These are phyloP conservation scores for Monilinia polystroma DNA, from an alignment of 2,329 filamentous ascomycete species.

Conservation along the genomic window DNA sequence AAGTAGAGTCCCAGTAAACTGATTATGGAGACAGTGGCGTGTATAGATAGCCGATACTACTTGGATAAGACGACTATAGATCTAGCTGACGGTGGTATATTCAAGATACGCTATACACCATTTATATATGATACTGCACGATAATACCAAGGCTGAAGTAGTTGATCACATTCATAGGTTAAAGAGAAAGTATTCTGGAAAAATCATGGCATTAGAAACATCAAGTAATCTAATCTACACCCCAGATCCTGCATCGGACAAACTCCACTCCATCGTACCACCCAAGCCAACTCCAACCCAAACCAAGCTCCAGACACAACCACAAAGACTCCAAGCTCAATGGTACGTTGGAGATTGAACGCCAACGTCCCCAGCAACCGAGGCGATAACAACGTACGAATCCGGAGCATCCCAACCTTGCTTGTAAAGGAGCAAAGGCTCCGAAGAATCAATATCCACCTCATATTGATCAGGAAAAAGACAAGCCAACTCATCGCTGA, in stretches of 20 bases:
- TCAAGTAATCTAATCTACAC: neutral
- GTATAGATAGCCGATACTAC: neutral
- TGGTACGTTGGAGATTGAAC: neutral
- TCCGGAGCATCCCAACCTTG: neutral
- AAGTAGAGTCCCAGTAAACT: neutral
- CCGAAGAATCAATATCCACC: neutral
- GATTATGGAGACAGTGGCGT: neutral
- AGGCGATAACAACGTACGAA: neutral
- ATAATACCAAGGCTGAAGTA: neutral
- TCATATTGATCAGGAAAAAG: neutral
- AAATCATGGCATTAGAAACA: neutral
- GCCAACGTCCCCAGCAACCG: neutral
- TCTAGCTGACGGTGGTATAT: neutral
- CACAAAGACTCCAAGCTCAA: neutral
- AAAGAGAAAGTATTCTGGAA: neutral
- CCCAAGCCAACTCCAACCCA: neutral
- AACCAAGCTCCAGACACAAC: neutral
- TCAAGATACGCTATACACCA: neutral
- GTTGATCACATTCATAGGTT: neutral
- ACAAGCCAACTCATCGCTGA: neutral
- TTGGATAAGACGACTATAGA: neutral
- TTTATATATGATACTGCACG: neutral
- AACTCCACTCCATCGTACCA: neutral
- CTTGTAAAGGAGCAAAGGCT: neutral
- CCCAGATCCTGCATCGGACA: neutral